Evolutionary conservation across 2,329 filamentous ascomycete species (phyloP), one percentile per base, ranked within the genome.

Genomic region (Amylocarpus encephaloides): DNA sequence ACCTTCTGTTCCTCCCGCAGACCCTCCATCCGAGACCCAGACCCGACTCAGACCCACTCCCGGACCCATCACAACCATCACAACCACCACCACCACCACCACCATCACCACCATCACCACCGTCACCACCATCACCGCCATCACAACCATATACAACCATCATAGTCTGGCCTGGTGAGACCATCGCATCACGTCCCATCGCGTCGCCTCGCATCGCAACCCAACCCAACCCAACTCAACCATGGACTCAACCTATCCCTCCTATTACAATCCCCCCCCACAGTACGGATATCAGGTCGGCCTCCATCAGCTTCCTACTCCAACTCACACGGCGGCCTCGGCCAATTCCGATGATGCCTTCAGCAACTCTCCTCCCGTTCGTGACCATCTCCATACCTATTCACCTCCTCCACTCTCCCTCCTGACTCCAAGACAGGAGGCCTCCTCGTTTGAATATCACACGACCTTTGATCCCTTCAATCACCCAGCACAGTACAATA

Each of bases 201-300:
- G 22, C 22, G n/a, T 26, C 22, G 22, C 22, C 7, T 7, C 7
- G 22, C 22, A 26, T 7, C 22, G 7, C 4, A 26, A 4, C 7
- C 22, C 22, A 7, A 26, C 22, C 7, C 22, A 7, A 26, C 7
- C 22, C 36, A 15, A 39, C 10, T 2, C 39, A 41, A 38, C 43
- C 22, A 82, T 82, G 78, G 77, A 82, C 59, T 41, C 39, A 41
- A 22, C 16, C 22, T 82, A 79, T 64, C 70, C 72, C 47, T 4
- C 22, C 22, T 80, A 76, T 64, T 81, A 74, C 58, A 62, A 66
- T 45, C 61, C 70, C 15, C 66, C 69, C 32, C 60, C 69, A 39
- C 67, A 70, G 34, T 26, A 26, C 22, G 22, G 22, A 26, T 26
- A 26, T 26, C 22, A 26, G 22, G 22, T 26, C 7, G 22, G 65